A percentile compares a stretch with the other conserved stretches of the same genome.
Evolutionary conservation across 345 rosid species (phyloP).

Genomic region (Cochlearia excelsa): DNA sequence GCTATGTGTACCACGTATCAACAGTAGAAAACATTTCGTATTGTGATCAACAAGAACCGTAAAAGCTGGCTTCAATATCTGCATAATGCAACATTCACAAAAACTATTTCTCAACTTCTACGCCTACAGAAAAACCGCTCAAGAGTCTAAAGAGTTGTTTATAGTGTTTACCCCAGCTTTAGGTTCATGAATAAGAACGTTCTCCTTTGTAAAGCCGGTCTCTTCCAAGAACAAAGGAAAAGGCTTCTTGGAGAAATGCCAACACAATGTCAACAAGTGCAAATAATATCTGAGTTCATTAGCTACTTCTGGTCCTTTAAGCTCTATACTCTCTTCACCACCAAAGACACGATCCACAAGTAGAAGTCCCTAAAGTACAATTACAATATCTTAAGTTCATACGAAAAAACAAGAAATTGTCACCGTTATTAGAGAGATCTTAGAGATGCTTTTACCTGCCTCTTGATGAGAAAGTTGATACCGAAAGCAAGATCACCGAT

Average conservation of each 20-base stretch:
- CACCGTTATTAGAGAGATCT: too few relatives aligned
- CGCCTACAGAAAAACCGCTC: too few relatives aligned
- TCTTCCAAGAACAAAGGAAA: constrained; percentile 81
- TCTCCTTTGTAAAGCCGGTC: constrained; percentile 64
- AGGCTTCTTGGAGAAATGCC: constrained; percentile 89
- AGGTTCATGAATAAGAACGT: constrained; percentile 90
- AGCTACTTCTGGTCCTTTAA: constrained; percentile 63
- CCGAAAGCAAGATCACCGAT: constrained; percentile 95
- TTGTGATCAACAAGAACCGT: constrained; percentile 68
- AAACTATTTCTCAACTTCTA: too few relatives aligned
- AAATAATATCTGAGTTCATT: constrained; percentile 54
- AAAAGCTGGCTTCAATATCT: constrained; percentile 96
- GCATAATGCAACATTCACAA: constrained; percentile 37
- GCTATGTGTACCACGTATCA: constrained; percentile 96
- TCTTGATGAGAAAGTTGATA: constrained; percentile 79
- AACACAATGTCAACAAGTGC: constrained; percentile 75
- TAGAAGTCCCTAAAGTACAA: constrained; percentile 57
- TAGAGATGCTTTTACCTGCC: constrained; percentile 45
- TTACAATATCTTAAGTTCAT: too few relatives aligned
- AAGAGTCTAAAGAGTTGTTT: too few relatives aligned
- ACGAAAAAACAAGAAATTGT: constrained; percentile 19
- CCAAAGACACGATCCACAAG: constrained; percentile 79
- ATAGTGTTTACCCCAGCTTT: constrained; percentile 71
- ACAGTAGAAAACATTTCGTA: constrained; percentile 60
- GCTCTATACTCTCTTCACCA: constrained; percentile 56